Percentiles rank a stretch among this genome's conserved stretches.
These are phyloP conservation scores for Ambrosiella cleistominuta DNA, from an alignment of 2,329 filamentous ascomycete species.

Conservation along the genomic window DNA sequence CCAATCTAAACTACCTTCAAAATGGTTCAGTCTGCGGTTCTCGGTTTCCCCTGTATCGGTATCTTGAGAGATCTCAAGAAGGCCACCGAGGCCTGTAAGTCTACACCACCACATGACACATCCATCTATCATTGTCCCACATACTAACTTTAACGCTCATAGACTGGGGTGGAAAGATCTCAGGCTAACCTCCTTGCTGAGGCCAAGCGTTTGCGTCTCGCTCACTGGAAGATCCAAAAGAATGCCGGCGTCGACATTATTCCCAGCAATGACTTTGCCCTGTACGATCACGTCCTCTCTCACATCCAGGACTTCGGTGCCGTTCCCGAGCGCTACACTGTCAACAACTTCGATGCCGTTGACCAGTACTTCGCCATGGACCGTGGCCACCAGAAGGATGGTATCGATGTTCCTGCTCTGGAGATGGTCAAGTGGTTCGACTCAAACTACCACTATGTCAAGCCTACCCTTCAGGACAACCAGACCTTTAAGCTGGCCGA, in stretches of 20 bases:
- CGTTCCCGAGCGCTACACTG: constrained; percentile 82
- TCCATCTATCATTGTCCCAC: constrained; percentile 3
- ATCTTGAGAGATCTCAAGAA: constrained; percentile 98
- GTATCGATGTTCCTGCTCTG: constrained; percentile 79
- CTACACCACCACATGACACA: not conserved
- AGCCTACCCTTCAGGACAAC: constrained; percentile 92
- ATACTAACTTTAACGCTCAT: constrained; percentile 13
- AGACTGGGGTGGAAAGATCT: constrained; percentile 84
- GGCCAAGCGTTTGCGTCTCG: constrained; percentile 90
- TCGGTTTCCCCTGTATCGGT: constrained; percentile 99
- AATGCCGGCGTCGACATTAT: constrained; percentile 94
- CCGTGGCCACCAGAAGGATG: constrained; percentile 89
- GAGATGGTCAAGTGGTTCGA: constrained; percentile 99
- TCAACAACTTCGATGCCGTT: constrained; percentile 68
- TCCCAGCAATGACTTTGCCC: constrained; percentile 98
- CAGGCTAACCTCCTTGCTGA: constrained; percentile 79
- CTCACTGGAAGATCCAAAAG: constrained; percentile 99
- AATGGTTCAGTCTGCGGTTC: constrained; percentile 57
- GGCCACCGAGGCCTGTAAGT: constrained; percentile 81
- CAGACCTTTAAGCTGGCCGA: constrained; percentile 82
- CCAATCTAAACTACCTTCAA: constrained; percentile 22
- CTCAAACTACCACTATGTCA: constrained; percentile 99
- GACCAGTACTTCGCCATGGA: constrained; percentile 99
- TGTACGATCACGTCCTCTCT: constrained; percentile 93
- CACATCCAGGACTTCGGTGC: constrained; percentile 97